A percentile compares a stretch with the other conserved stretches of the same genome.
These are phyloP conservation scores for Phytophthora pistaciae DNA, from an alignment of 352 stramenopile genomes.

Conservation along the genomic window DNA sequence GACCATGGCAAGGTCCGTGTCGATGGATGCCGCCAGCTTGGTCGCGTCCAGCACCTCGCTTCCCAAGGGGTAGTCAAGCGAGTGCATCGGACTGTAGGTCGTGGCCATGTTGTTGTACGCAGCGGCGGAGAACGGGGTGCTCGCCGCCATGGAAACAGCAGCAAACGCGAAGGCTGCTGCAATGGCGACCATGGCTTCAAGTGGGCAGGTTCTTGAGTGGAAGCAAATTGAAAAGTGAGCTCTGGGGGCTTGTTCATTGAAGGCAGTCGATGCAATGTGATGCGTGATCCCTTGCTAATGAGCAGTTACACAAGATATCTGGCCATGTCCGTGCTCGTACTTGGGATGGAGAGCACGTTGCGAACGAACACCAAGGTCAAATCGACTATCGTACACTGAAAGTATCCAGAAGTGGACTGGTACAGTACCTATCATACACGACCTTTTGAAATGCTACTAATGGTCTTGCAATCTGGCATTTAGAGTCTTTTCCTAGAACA, in stretches of 20 bases:
- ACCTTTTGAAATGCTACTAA: background rate
- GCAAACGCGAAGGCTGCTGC: constrained; percentile 2
- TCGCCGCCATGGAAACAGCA: background rate
- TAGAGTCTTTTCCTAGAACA: too few relatives aligned
- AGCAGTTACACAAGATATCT: background rate
- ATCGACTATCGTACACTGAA: background rate
- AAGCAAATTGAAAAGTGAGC: constrained; percentile 6
- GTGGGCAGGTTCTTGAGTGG: background rate
- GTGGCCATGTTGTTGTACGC: constrained; percentile 43
- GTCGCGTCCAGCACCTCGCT: constrained; percentile 26
- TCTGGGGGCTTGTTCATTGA: background rate
- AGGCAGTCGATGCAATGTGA: background rate
- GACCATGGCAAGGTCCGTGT: constrained; percentile 57
- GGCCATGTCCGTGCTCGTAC: background rate
- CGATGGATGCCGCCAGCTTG: constrained; percentile 38
- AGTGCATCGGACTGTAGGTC: constrained; percentile 71
- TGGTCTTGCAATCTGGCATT: background rate
- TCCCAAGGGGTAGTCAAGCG: constrained; percentile 51
- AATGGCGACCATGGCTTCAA: background rate
- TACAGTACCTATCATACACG: background rate
- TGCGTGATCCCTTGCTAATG: background rate
- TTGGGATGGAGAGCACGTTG: background rate
- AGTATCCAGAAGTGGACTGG: background rate
- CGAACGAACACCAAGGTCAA: background rate
- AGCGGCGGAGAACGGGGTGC: background rate